Evolutionary conservation across 2,329 filamentous ascomycete species (phyloP).

Genomic region (Apiospora marii): DNA sequence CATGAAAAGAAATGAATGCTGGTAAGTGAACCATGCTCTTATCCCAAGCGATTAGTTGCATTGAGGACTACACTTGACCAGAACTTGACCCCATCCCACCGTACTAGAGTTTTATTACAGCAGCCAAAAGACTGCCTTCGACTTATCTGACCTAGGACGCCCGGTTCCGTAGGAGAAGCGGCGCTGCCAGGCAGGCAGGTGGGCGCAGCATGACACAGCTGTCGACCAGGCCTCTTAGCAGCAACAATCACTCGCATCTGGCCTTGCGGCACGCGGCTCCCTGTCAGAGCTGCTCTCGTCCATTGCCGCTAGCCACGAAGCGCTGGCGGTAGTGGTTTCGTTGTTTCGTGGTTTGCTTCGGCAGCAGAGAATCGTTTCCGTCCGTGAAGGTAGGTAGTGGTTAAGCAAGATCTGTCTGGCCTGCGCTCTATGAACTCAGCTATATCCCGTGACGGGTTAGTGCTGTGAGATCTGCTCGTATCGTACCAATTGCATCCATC

Average conservation of each 20-base stretch:
- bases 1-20: conserved; percentile 11
- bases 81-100: not conserved
- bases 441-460: not conserved
- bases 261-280: not conserved
- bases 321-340: not conserved
- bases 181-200: not conserved
- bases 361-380: not conserved
- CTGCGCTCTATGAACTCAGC: not conserved
- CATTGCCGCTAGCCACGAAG: not conserved
- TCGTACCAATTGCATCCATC: not conserved
- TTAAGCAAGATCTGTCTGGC: not conserved
- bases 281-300: not conserved
- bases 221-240: not conserved
- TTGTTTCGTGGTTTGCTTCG: not conserved
- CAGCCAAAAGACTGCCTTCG: not conserved
- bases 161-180: not conserved
- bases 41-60: not conserved
- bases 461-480: not conserved
- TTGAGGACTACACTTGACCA: conserved; percentile 7
- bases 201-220: not conserved
- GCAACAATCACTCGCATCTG: not conserved
- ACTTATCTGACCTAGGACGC: not conserved
- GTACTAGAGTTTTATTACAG: conserved; percentile 13
- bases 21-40: conserved; percentile 14
- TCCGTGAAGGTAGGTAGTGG: not conserved